Evolutionary conservation across 805 yeast species (phyloP).

Genomic region (Nakazawaea populi): DNA sequence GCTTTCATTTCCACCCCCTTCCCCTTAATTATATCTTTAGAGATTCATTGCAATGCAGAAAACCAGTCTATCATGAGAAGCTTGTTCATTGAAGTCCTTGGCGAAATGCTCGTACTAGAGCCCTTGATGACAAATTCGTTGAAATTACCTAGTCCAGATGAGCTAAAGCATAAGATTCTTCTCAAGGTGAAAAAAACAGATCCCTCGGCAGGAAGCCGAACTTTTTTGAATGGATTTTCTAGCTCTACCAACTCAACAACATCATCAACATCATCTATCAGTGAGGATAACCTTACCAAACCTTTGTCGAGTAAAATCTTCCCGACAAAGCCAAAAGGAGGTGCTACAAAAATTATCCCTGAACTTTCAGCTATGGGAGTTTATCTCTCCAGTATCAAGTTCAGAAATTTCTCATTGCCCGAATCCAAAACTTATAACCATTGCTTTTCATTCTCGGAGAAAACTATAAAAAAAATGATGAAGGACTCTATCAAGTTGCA

Average conservation of each 20-base stretch:
- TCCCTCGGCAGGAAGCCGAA: slow-evolving; percentile 13
- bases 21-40: slow-evolving; percentile 84
- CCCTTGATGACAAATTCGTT: slow-evolving; percentile 26
- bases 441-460: slow-evolving; percentile 83
- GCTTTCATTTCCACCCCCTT: slow-evolving; percentile 85
- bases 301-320: background rate
- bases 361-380: slow-evolving; percentile 60
- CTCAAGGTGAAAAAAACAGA: slow-evolving; percentile 69
- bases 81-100: slow-evolving; percentile 51
- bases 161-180: slow-evolving; percentile 63
- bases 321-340: background rate
- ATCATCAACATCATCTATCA: slow-evolving; percentile 26
- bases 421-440: slow-evolving; percentile 79
- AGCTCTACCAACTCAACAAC: slow-evolving; percentile 21
- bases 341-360: slow-evolving; percentile 23
- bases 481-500: slow-evolving; percentile 51
- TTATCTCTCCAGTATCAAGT: slow-evolving; percentile 70
- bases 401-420: slow-evolving; percentile 77
- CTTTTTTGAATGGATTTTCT: slow-evolving; percentile 1
- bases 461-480: slow-evolving; percentile 53
- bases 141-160: slow-evolving; percentile 65
- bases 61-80: slow-evolving; percentile 59
- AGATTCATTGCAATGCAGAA: slow-evolving; percentile 65
- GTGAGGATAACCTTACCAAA: slow-evolving; percentile 18
- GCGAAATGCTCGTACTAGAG: slow-evolving; percentile 43